These are phyloP conservation scores for Incumbomyces lentus DNA, from an alignment of 2,329 filamentous ascomycete genomes.

Conservation along the genomic window DNA sequence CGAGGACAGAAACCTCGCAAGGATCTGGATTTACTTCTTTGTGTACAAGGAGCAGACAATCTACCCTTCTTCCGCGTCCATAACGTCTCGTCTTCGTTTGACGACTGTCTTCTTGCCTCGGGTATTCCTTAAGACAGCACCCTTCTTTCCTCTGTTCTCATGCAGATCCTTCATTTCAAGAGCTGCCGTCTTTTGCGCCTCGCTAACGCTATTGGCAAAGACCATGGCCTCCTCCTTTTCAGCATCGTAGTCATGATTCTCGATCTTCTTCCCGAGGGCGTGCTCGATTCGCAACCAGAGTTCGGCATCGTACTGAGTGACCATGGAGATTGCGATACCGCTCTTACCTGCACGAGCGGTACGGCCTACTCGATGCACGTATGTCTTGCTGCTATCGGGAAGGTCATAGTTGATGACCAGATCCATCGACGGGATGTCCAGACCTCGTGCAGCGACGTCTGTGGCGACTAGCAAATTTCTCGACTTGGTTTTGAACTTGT, in stretches of 20 bases:
- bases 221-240: constrained; percentile 78
- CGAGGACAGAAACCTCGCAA: too few relatives aligned
- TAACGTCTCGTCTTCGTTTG: constrained; percentile 49
- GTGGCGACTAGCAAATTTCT: constrained; percentile 83
- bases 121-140: constrained; percentile 38
- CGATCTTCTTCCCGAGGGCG: constrained; percentile 66
- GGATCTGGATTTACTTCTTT: too few relatives aligned
- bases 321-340: constrained; percentile 67
- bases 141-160: constrained; percentile 42
- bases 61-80: constrained; percentile 66
- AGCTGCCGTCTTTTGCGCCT: constrained; percentile 69
- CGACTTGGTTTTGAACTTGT: constrained; percentile 75
- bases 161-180: constrained; percentile 71
- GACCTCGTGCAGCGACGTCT: constrained; percentile 78
- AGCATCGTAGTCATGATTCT: constrained; percentile 47
- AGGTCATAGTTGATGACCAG: constrained; percentile 77
- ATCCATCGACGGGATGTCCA: constrained; percentile 83
- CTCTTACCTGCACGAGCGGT: constrained; percentile 78
- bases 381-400: constrained; percentile 77
- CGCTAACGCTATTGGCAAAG: constrained; percentile 64
- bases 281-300: constrained; percentile 72
- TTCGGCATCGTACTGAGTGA: constrained; percentile 81
- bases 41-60: too few relatives aligned
- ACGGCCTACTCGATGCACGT: constrained; percentile 78
- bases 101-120: constrained; percentile 28